phyloP scores from a whole-genome alignment of 106 monocot genomes.

The Phalaenopsis equestris region DNA sequence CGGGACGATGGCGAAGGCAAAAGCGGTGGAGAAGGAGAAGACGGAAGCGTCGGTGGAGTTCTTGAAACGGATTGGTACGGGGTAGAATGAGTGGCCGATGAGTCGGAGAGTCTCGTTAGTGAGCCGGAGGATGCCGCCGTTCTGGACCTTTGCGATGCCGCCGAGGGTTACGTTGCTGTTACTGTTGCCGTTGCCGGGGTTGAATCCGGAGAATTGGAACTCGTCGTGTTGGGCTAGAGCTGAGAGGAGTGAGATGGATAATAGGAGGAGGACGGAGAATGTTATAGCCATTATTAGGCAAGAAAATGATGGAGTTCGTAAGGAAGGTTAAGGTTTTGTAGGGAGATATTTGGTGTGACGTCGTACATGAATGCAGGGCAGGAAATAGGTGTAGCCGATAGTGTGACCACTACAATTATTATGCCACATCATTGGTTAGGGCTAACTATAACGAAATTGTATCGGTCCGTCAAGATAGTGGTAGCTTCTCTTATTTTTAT shows the following conservation, averaged over 20 bases:
- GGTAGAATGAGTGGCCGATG: slow-evolving; percentile 21
- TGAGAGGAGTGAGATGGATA: background rate
- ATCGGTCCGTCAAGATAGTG: too few relatives aligned
- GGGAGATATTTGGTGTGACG: background rate
- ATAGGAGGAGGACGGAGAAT: background rate
- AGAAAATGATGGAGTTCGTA: background rate
- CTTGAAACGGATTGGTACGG: slow-evolving; percentile 13
- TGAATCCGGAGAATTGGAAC: slow-evolving; percentile 3
- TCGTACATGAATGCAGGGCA: background rate
- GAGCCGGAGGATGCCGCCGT: slow-evolving; percentile 12
- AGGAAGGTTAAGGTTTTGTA: background rate
- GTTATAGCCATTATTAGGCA: background rate
- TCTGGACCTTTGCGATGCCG: slow-evolving; percentile 8
- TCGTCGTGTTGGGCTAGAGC: background rate
- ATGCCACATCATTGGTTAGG: background rate
- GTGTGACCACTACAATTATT: too few relatives aligned
- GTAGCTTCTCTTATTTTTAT: too few relatives aligned
- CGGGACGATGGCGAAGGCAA: slow-evolving; percentile 15
- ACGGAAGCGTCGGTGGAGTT: background rate
- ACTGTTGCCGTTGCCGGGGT: slow-evolving; percentile 8
- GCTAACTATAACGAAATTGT: too few relatives aligned
- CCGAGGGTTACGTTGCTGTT: slow-evolving; percentile 7
- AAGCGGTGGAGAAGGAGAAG: slow-evolving; percentile 15
- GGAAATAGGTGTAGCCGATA: too few relatives aligned
- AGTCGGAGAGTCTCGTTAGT: slow-evolving; percentile 11